These are phyloP conservation scores for Uronychia setigera DNA, from an alignment of 73 alveolate genomes.

Conservation along the genomic window DNA sequence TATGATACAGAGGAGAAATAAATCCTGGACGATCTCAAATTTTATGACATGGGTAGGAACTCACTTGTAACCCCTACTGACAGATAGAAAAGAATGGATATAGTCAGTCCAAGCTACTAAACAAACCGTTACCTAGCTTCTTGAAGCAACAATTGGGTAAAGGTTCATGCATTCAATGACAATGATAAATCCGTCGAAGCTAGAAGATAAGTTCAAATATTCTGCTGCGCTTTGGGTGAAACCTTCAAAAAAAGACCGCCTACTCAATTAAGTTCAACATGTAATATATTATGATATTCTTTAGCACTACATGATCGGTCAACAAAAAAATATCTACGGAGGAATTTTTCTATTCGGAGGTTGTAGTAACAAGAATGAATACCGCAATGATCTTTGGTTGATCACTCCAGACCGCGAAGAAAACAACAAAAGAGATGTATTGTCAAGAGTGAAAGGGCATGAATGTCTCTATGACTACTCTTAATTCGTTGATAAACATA, in stretches of 20 bases:
- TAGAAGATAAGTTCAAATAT: neutral
- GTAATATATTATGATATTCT: too few relatives aligned
- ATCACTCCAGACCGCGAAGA: neutral
- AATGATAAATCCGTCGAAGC: neutral
- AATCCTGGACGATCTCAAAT: neutral
- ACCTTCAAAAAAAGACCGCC: neutral
- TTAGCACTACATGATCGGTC: neutral
- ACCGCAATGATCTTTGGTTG: slow-evolving; percentile 7
- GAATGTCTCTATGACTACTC: neutral
- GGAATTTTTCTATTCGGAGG: slow-evolving; percentile 24
- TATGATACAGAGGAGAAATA: neutral
- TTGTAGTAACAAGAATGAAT: neutral
- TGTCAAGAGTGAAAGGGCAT: neutral
- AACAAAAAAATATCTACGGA: neutral
- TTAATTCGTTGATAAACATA: neutral
- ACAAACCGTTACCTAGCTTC: neutral
- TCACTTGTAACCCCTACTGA: too few relatives aligned
- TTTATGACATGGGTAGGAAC: neutral
- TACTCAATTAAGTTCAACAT: neutral
- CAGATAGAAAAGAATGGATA: neutral
- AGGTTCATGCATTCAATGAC: slow-evolving; percentile 8
- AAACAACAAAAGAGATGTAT: neutral
- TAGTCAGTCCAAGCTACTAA: neutral
- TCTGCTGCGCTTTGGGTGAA: neutral
- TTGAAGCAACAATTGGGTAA: slow-evolving; percentile 2